Conservation (phyloP, 2,329 filamentous ascomycete species). For the Beauveria brongniartii region DNA sequence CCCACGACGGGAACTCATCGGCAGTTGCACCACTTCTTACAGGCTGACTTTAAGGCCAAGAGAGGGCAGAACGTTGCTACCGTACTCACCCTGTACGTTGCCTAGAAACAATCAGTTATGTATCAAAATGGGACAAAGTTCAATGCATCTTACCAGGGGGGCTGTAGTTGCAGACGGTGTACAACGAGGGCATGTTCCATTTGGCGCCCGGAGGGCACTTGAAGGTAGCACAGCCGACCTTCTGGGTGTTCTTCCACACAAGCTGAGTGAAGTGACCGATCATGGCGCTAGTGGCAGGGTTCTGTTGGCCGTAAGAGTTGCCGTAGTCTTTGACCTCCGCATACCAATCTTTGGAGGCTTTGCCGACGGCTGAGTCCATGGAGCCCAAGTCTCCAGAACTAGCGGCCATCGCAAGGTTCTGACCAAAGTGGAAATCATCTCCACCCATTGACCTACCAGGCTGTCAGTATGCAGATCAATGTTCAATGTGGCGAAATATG, state of each 20-base stretch:
- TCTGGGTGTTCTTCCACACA: constrained; percentile 31
- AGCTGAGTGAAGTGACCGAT: constrained; percentile 47
- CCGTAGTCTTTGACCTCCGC: constrained; percentile 58
- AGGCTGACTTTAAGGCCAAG: constrained; percentile 17
- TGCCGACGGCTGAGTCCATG: constrained; percentile 44
- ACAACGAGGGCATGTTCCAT: constrained; percentile 48
- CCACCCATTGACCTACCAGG: constrained; percentile 41
- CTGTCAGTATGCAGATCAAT: constrained; percentile 22
- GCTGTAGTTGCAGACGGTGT: constrained; percentile 84
- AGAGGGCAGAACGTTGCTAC: constrained; percentile 39
- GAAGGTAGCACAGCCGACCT: constrained; percentile 54
- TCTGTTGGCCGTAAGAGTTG: constrained; percentile 49
- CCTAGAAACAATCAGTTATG: constrained; percentile 27
- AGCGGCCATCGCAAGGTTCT: constrained; percentile 75
- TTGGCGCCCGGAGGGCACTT: constrained; percentile 52
- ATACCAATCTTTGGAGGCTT: constrained; percentile 78
- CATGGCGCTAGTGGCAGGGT: constrained; percentile 50
- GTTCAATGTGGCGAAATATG: not conserved
- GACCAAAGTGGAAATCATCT: constrained; percentile 56
- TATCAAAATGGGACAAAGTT: not conserved
- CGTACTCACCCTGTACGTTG: constrained; percentile 45
- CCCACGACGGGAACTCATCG: not conserved
- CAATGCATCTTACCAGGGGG: constrained; percentile 52
- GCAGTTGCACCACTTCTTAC: constrained; percentile 16
- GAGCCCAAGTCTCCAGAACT: constrained; percentile 28